These are phyloP conservation scores for Fraxinus floribunda DNA, from an alignment of 305 asterid genomes.

Conservation along the genomic window DNA sequence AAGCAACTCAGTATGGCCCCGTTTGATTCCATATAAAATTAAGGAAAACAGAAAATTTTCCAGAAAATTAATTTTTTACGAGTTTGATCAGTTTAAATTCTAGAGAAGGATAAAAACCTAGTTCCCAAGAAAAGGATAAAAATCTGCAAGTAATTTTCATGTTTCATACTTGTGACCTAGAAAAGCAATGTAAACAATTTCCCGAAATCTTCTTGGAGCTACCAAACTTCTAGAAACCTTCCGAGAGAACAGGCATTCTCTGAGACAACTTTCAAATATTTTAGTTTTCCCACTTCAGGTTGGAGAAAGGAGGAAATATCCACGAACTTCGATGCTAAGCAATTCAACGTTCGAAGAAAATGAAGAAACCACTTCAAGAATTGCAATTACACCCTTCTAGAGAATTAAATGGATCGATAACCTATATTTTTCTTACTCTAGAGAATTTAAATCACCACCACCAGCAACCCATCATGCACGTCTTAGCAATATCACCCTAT, in stretches of 20 bases:
- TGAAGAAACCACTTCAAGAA: neutral
- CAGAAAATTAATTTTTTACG: neutral
- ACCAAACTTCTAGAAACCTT: neutral
- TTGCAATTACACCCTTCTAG: neutral
- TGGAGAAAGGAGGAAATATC: neutral
- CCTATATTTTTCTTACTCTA: neutral
- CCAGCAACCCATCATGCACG: neutral
- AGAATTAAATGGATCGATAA: neutral
- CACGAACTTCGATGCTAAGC: neutral
- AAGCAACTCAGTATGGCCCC: neutral
- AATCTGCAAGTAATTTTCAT: neutral
- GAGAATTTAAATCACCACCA: neutral
- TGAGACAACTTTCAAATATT: neutral
- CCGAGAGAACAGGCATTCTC: neutral
- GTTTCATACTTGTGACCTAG: neutral
- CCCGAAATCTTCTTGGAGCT: neutral
- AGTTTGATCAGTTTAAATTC: neutral
- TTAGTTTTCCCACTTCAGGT: neutral
- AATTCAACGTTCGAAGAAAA: neutral
- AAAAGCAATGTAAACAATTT: neutral
- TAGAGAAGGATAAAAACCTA: neutral
- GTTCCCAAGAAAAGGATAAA: neutral
- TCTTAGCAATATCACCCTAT: neutral
- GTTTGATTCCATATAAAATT: neutral
- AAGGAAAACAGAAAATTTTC: neutral